Evolutionary conservation across 2,329 filamentous ascomycete species (phyloP), one percentile per base, ranked within the genome.

Genomic region (Escovopsis sp.): DNA sequence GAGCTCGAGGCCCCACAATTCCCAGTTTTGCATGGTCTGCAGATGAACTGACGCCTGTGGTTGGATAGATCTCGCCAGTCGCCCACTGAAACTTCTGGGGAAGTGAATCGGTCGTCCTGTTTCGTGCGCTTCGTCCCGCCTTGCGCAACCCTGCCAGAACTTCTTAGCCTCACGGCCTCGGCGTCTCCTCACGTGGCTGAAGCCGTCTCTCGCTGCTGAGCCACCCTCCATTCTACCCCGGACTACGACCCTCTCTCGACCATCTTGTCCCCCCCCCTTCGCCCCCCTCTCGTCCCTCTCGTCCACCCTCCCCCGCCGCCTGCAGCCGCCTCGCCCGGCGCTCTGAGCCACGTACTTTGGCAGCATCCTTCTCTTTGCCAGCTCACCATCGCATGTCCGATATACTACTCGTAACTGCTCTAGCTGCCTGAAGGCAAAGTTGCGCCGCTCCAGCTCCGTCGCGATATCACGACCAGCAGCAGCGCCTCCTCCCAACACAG

Each of bases 381-480:
- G 67, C 74, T 68, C 74, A 76, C 72, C 65, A 62, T 65, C 71
- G 62, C 69, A 71, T 69, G 67, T 64, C 67, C 65, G 71, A 70
- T 72, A 68, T 65, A 70, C 70, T 70, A 20, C 20, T 20, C 20
- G 20, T 20, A 20, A 4, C 20, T 20, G 20, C 20, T 20, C 20
- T 20, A 65, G 63, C 62, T 58, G 56, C 49, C 60, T 66, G 59
- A 57, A 60, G 63, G 20, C 20, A 20, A 20, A 20, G 20, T 59
- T 61, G 60, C 64, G 58, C 58, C 58, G 59, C 32, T 20, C 20
- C 20, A 20, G 20, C 20, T 20, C 33, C 33, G 35, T 54, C 55
- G 53, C 61, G 57, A 60, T 58, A 63, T 41, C 45, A 51, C 63
- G 58, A 45, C 41, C 41, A 40, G 39, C 38, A 32, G 39, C 20